Evolutionary conservation across 2,329 filamentous ascomycete species (phyloP), one percentile per base, ranked within the genome.

Genomic region (Tolypocladium ophioglossoides): DNA sequence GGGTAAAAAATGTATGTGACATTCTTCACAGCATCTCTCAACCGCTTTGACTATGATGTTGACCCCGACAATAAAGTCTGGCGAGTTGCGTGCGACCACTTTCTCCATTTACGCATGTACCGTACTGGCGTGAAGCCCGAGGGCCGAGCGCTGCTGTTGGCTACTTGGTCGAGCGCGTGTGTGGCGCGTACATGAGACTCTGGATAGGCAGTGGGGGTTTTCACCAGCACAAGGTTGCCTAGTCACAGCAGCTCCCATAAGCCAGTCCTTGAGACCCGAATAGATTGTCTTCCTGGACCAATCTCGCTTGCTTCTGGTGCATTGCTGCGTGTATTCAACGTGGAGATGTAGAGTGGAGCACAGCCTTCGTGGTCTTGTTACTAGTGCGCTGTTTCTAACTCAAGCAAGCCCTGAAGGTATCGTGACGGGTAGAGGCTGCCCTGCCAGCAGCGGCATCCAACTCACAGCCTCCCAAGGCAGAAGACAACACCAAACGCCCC

Each of bases 1-100:
- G 52, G 55, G 55, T 54, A 50, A 52, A 50, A 55, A 54, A 41
- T 56, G 55, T 56, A 56, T 51, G 55, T 56, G 55, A 47, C 38
- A 37, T 53, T 54, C 52, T 54, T 54, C 52, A 44, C 32, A 32
- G 24, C 41, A n/a, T 47, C 47, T 52, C 40, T 22, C 30, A 51
- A 41, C 32, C 35, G 39, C 51, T 38, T 34, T 37, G 38, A 52
- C 30, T 20, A 50, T 39, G 30, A 50, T 50, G 48, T 56, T 56
- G 55, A 56, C 55, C 47, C 32, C 22, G 44, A 49, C 16, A 20
- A 48, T 22, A 41, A 51, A 49, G 40, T 30, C 12, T 38, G 47
- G 30, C 52, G 22, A 51, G 37, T 48, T 30, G 40, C 46, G 38
- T 30, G 9, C 14, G 27, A 10, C 37, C n/a, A 34, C n/a, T 32